Base-by-base conservation (phyloP, 306 rosid genomes). In the Urtica urens region DNA sequence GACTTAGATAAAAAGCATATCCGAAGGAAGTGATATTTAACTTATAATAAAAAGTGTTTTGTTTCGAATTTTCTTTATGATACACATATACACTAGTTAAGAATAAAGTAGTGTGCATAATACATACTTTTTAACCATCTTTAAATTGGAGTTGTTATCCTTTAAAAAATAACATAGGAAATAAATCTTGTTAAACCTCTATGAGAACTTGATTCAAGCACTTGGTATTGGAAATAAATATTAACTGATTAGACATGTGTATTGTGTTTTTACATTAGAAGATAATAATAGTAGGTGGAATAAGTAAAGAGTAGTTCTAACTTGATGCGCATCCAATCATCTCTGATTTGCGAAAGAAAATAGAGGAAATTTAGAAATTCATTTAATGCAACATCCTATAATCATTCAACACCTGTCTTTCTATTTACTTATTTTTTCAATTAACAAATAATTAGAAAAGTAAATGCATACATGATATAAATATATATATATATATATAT, bases 1-100 rank as follows among this genome's bases (percentile, higher is more conserved):
- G 85, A 83, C 82, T 55, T 17, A 30, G n/a, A 46, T 67, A 54
- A 53, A 41, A 54, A 60, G 55, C 34, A 53, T 18, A 51, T 38
- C 49, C n/a, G n/a, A n/a, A n/a, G 34, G 37, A 34, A 49, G 56
- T 37, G 24, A 29, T 50, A 59, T 22, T 37, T 57, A 63, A 54
- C 51, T 57, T 58, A 48, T 7, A n/a, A 47, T 2, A 28, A 17
- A 18, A 35, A 26, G 10, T 20, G n/a, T 9, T 51, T 25, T 25
- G 23, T 12, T 24, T 31, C 27, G 9, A 33, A 31, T 16, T 13
- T 31, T 50, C 0, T 19, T 7, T 2, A 33, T 31, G 54, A 23
- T 9, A 33, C 42, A 7, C 56, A 51, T 31, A 19, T 21, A 7
- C 52, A 23, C 33, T 35, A n/a, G 39, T 2, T 35, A 35, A 35